Evolutionary conservation across 2,329 filamentous ascomycete genomes (phyloP), one percentile per base, ranked within the genome.

Genomic region (Trichoderma sp.): DNA sequence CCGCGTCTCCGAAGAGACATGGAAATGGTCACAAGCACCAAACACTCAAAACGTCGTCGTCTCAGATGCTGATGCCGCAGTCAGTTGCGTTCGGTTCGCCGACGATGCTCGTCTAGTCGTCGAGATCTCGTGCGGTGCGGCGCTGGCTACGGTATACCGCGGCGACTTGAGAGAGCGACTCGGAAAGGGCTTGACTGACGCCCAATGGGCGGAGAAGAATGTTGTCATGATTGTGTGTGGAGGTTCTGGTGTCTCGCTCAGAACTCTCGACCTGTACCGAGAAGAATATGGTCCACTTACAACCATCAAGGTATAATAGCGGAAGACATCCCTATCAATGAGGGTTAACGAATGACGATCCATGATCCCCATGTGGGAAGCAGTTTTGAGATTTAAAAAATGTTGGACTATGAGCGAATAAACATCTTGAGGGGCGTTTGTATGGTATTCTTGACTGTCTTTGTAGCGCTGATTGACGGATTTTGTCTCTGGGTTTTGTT

Each of bases 161-260:
- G 91, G 89, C 0, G 83, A 89, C 56, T 81, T 97, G 80, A 88
- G 91, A 80, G 86, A 88, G 79, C 85, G 91, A 11, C 85, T 95
- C 0, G 90, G 92, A 0, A 80, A 84, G 65, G 86, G 83, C 0
- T 68, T 89, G 69, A 83, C 84, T 1, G 89, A 90, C 38, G 88
- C 89, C 41, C 88, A 94, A 77, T 92, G 89, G 84, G 86, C 87
- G 0, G 85, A 89, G 75, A 93, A 91, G 82, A 94, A 94, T 78
- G 89, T 98, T 6, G 95, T 98, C 2, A 86, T 98, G 71, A 88
- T 97, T 29, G 91, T 98, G 7, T 98, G 96, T 81, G 96, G 96
- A 62, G 94, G 93, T 5, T 92, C 89, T 27, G 91, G 91, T 81
- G 89, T 94, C 45, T 91, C 89, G 2, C 82, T 93, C 76, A 88